Conservation (phyloP, 1,139 yeast species). For the Kluyveromyces sp. region DNA sequence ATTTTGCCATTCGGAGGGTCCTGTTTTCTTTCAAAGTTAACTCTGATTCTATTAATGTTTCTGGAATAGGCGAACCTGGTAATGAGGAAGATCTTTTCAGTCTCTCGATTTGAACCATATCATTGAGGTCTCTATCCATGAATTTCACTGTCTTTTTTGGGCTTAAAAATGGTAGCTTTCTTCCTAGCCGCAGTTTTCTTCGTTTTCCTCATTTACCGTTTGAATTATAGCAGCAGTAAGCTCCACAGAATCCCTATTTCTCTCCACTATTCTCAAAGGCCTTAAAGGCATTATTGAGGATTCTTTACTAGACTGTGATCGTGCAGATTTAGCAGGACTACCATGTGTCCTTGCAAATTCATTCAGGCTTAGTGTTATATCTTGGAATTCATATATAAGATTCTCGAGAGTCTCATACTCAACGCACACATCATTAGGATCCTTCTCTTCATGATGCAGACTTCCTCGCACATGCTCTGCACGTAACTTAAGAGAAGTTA, state of each 20-base stretch:
- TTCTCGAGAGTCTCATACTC: slow-evolving; percentile 7
- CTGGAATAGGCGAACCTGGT: slow-evolving; percentile 15
- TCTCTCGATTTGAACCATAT: not conserved
- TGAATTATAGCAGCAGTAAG: not conserved
- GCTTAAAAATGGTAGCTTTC: not conserved
- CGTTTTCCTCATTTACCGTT: no score
- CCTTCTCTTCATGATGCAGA: slow-evolving; percentile 9
- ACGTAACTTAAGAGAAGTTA: slow-evolving; percentile 22
- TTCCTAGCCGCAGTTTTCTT: no score
- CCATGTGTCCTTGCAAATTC: slow-evolving; percentile 14
- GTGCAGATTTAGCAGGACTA: slow-evolving; percentile 11
- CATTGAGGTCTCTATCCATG: not conserved
- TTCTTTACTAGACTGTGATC: slow-evolving; percentile 15
- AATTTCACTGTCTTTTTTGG: not conserved
- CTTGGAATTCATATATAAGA: slow-evolving; percentile 22
- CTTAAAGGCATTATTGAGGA: slow-evolving; percentile 24
- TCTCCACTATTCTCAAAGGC: slow-evolving; percentile 24
- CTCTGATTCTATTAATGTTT: slow-evolving; percentile 1
- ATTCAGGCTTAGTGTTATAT: slow-evolving; percentile 19
- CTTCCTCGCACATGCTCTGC: slow-evolving; percentile 19
- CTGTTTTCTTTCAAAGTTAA: not conserved
- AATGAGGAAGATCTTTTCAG: slow-evolving; percentile 8
- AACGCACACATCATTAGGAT: not conserved
- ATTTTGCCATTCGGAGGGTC: slow-evolving; percentile 19
- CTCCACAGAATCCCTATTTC: slow-evolving; percentile 8